Evolutionary conservation across 129 eudicot species (phyloP).

Genomic region (Gnaphalium uliginosum): DNA sequence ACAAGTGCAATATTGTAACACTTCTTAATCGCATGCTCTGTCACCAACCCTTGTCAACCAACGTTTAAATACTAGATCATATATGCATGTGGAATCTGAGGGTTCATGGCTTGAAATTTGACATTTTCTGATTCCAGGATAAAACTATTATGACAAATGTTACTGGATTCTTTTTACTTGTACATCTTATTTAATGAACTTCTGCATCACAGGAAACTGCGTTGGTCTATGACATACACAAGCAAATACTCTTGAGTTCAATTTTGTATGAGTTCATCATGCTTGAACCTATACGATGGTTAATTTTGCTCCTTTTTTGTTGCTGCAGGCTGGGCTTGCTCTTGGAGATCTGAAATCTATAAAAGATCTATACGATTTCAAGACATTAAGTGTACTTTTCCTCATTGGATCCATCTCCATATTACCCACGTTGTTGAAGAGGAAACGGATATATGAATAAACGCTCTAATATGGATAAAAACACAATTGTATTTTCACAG

Average conservation of each 20-base stretch:
- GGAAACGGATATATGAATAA: constrained; percentile 77
- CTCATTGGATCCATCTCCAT: constrained; percentile 73
- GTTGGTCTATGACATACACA: too few species aligned
- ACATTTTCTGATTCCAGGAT: too few species aligned
- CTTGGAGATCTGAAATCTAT: constrained; percentile 91
- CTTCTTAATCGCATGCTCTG: too few species aligned
- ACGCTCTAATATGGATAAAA: not conserved
- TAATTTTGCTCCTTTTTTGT: not conserved
- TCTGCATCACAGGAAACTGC: not conserved
- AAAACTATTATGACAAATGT: too few species aligned
- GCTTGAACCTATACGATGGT: not conserved
- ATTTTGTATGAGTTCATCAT: not conserved
- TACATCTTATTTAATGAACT: too few species aligned
- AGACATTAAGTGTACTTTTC: constrained; percentile 79
- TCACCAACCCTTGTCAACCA: too few species aligned
- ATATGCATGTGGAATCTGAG: too few species aligned
- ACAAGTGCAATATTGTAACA: too few species aligned
- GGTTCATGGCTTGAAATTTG: too few species aligned
- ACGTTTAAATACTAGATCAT: too few species aligned
- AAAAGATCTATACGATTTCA: constrained; percentile 86
- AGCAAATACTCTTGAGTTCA: not conserved
- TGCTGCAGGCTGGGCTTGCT: constrained; percentile 90
- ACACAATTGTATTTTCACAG: not conserved
- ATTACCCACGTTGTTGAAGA: constrained; percentile 79
- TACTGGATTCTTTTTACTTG: too few species aligned